Conservation (phyloP, 2,329 filamentous ascomycete species). For the Kalmusia sp. region DNA sequence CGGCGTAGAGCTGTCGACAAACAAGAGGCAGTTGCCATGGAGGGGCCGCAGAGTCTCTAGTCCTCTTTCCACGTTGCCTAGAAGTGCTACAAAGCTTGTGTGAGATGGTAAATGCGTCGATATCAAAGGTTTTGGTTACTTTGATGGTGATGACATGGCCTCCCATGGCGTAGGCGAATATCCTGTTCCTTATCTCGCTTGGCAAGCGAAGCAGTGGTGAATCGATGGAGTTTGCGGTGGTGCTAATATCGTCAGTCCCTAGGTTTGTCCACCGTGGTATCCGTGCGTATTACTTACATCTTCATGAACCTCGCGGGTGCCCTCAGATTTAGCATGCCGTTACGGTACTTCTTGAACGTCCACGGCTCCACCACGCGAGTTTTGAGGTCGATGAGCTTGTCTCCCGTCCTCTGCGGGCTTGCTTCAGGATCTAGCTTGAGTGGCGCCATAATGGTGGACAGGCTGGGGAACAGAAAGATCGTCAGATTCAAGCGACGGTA, state of each 20-base stretch:
- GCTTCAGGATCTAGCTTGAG: background rate
- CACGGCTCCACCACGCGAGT: background rate
- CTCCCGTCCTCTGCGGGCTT: background rate
- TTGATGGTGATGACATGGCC: background rate
- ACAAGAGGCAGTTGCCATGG: too few relatives aligned
- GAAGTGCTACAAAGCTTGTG: too few relatives aligned
- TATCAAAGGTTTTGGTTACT: too few relatives aligned
- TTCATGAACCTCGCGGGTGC: background rate
- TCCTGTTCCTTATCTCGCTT: constrained; percentile 8
- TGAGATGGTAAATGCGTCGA: too few relatives aligned
- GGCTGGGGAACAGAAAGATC: background rate
- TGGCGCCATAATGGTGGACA: background rate
- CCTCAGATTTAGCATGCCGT: background rate
- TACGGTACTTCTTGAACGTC: background rate
- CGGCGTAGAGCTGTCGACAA: constrained; percentile 17
- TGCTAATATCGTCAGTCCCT: too few relatives aligned
- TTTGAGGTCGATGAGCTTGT: background rate
- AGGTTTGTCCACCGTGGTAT: too few relatives aligned
- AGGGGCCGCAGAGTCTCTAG: too few relatives aligned
- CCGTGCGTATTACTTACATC: background rate
- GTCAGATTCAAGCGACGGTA: too few relatives aligned
- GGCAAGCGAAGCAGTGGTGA: constrained; percentile 6
- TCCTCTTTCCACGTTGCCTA: too few relatives aligned
- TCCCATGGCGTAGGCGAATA: constrained; percentile 1
- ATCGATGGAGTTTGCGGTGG: too few relatives aligned